Evolutionary conservation across 2,329 filamentous ascomycete species (phyloP).

Genomic region (Venturia nashicola): DNA sequence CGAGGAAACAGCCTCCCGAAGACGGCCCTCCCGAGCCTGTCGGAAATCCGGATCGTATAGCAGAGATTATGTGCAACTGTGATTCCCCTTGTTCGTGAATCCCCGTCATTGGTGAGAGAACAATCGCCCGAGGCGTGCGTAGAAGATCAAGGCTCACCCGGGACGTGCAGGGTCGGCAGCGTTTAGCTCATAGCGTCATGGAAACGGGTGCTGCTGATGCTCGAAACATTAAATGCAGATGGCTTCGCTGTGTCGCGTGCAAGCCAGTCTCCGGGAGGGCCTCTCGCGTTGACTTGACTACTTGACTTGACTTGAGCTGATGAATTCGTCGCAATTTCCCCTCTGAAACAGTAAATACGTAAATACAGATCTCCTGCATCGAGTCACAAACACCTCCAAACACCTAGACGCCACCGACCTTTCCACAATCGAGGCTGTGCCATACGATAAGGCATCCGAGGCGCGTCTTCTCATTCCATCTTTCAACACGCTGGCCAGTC

Average conservation of each 20-base stretch:
- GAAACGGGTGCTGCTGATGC: not conserved
- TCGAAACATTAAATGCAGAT: not conserved
- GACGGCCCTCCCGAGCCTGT: not conserved
- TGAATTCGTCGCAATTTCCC: not conserved
- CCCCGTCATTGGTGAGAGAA: not conserved
- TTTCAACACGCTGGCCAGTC: not conserved
- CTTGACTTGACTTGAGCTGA: not conserved
- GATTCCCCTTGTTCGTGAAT: not conserved
- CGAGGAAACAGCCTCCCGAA: not conserved
- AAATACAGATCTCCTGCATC: not conserved
- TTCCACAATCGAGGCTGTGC: conserved; percentile 1
- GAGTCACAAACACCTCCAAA: not conserved
- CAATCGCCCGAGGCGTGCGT: not conserved
- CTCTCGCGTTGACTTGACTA: not conserved
- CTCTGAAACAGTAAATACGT: not conserved
- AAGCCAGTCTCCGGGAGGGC: not conserved
- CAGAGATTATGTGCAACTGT: not conserved
- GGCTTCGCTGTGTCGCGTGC: not conserved
- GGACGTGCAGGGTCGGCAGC: not conserved
- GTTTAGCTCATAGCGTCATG: not conserved
- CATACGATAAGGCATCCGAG: not conserved
- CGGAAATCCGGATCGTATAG: not conserved
- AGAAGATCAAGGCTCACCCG: not conserved
- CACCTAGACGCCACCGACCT: not conserved
- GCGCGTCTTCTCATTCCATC: not conserved